These are phyloP conservation scores for Castanea crenata DNA, from an alignment of 306 rosid species.

Conservation along the genomic window DNA sequence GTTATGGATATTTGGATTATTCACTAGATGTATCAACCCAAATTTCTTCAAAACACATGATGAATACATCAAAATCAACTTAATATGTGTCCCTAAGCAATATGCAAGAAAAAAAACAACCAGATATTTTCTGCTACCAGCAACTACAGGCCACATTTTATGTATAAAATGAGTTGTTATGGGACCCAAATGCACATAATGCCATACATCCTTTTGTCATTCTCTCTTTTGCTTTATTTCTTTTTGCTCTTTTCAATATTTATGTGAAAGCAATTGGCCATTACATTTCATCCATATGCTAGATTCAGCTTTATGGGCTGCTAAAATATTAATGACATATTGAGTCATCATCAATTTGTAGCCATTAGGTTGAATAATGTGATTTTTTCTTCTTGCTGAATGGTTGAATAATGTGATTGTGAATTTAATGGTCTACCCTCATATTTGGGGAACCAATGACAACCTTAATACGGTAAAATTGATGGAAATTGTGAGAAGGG, in stretches of 20 bases:
- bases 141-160: slow-evolving; percentile 50
- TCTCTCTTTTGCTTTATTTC: slow-evolving; percentile 36
- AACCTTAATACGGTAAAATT: background rate
- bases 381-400: background rate
- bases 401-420: slow-evolving; percentile 2
- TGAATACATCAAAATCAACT: slow-evolving; percentile 4
- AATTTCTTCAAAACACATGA: slow-evolving; percentile 5
- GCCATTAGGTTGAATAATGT: slow-evolving; percentile 13
- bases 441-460: background rate
- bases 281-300: slow-evolving; percentile 56
- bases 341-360: slow-evolving; percentile 22
- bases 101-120: slow-evolving; percentile 6
- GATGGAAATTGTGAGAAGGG: too few relatives aligned
- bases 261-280: slow-evolving; percentile 43
- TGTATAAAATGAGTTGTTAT: slow-evolving; percentile 43
- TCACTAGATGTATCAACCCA: background rate
- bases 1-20: slow-evolving; percentile 16
- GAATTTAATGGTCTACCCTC: background rate
- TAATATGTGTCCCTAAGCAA: slow-evolving; percentile 21
- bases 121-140: slow-evolving; percentile 46
- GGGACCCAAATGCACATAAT: slow-evolving; percentile 50
- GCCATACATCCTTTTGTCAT: slow-evolving; percentile 41
- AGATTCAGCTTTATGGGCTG: slow-evolving; percentile 33
- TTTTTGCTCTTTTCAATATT: slow-evolving; percentile 32
- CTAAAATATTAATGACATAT: slow-evolving; percentile 22